Conservation (phyloP, 2,329 filamentous ascomycete species). For the Xylariaceae sp. region DNA sequence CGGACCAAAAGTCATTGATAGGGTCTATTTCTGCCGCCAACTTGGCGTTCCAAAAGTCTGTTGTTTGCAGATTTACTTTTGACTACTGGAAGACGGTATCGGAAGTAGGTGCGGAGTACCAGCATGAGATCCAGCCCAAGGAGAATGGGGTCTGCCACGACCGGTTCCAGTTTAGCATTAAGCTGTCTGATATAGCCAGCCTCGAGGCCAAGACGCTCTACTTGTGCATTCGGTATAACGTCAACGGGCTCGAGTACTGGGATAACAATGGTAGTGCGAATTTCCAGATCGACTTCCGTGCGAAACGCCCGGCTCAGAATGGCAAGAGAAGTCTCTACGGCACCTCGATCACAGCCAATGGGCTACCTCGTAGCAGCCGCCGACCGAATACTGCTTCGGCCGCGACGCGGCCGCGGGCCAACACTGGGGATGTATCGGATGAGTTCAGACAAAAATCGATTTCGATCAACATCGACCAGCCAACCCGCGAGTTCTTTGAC, state of each 20-base stretch:
- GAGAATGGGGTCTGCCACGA: conserved; percentile 66
- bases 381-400: conserved; percentile 37
- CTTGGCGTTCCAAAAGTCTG: conserved; percentile 79
- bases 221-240: conserved; percentile 83
- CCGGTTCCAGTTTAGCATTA: conserved; percentile 90
- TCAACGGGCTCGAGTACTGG: conserved; percentile 84
- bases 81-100: conserved; percentile 99
- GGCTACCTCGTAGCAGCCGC: conserved; percentile 64
- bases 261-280: conserved; percentile 86
- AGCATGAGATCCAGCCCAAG: conserved; percentile 66
- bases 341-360: conserved; percentile 45
- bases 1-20: conserved; percentile 79
- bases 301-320: conserved; percentile 62
- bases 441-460: conserved; percentile 64
- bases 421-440: conserved; percentile 55
- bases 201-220: conserved; percentile 89
- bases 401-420: conserved; percentile 48
- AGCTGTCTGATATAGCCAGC: conserved; percentile 83
- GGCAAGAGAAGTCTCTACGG: conserved; percentile 51
- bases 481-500: conserved; percentile 57
- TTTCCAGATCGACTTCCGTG: conserved; percentile 90
- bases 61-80: conserved; percentile 89
- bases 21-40: conserved; percentile 84
- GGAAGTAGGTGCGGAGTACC: conserved; percentile 85
- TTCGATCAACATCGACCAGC: conserved; percentile 50